Base-by-base conservation (phyloP, 495 filamentous ascomycete genomes). In the Penicillium paradoxum region DNA sequence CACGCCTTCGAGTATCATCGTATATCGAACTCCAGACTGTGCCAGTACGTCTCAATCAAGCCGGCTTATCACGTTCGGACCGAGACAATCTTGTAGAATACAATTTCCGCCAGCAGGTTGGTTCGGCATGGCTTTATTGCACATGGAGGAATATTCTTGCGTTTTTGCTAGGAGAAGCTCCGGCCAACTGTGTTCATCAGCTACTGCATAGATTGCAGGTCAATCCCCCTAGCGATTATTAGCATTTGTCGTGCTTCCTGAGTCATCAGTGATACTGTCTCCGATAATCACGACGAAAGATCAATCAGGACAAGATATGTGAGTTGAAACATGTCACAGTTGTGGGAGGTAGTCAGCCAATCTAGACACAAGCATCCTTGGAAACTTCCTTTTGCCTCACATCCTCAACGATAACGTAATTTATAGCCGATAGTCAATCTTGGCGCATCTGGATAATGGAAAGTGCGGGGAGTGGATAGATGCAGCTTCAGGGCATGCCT, bases 71-170 rank as follows among this genome's bases (percentile, higher is more conserved):
- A 83, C 75, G 18, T 79, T 80, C 4, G 85, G 84, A 6, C 86
- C 86, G 0, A 83, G 71, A 3, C 84, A 80, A 49, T 85, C 83
- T 18, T 55, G 62, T 0, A 90, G 75, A 1, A 89, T 75, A 3
- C 82, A 72, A 70, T 90, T 89, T 34, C 86, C 85, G 30, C 86
- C 86, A 0, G 84, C 85, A n/a, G 84, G 85, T 71, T 88, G 82
- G 69, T 89, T 90, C 57, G 78, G 71, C 14, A 89, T 72, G 4
- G 76, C 71, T 33, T 88, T 77, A 24, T 64, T 43, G 32, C 73
- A 55, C 36, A 71, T 79, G 27, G 73, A 60, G 14, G 69, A 63
- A 54, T 74, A 54, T 25, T 73, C 60, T 47, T 80, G 78, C 67
- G 88, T 71, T 13, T 73, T 73, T 8, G 73, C 71, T 18, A 85